Evolutionary conservation across 225 moss, liverwort and hornwort genomes (phyloP), one percentile per base, ranked within the genome.

Genomic region (Bryoerythrophyllum caledonicum): DNA sequence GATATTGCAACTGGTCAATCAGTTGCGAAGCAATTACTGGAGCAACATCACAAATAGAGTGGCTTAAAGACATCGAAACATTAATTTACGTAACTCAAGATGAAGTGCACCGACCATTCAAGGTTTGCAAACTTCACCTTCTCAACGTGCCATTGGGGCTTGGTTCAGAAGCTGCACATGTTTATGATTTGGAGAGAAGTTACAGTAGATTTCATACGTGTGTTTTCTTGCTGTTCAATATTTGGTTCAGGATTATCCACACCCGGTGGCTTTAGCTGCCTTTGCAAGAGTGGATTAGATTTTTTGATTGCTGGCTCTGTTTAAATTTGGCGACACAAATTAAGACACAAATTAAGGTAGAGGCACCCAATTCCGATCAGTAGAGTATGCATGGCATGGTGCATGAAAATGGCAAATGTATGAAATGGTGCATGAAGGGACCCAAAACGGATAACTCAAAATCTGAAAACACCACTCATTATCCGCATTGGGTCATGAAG

Each of bases 271-370:
- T n/a, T n/a, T n/a, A n/a, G n/a, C n/a, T n/a, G n/a, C 19, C 7
- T 40, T 26, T 55, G 27, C 15, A 15, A 53, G 30, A 51, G 23
- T 53, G 60, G 28, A 17, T 27, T 56, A 51, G 7, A 69, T 19
- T 17, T 78, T 69, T 16, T 72, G 38, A 68, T 60, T 49, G 41
- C 68, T 78, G 63, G 21, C 30, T 65, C 78, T 76, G 12, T 74
- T 87, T 70, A 95, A 92, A 90, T 91, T 61, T 97, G 94, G 94
- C 82, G 80, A 60, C 96, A 97, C 81, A 92, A 84, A 70, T 55
- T 92, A 67, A 76, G n/a, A n/a, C n/a, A n/a, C n/a, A n/a, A n/a
- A n/a, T n/a, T n/a, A n/a, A n/a, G n/a, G n/a, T n/a, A n/a, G n/a
- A n/a, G n/a, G n/a, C n/a, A n/a, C n/a, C n/a, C n/a, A n/a, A n/a